Evolutionary conservation across 2,329 filamentous ascomycete species (phyloP).

Genomic region (Colletotrichum theobromicola): DNA sequence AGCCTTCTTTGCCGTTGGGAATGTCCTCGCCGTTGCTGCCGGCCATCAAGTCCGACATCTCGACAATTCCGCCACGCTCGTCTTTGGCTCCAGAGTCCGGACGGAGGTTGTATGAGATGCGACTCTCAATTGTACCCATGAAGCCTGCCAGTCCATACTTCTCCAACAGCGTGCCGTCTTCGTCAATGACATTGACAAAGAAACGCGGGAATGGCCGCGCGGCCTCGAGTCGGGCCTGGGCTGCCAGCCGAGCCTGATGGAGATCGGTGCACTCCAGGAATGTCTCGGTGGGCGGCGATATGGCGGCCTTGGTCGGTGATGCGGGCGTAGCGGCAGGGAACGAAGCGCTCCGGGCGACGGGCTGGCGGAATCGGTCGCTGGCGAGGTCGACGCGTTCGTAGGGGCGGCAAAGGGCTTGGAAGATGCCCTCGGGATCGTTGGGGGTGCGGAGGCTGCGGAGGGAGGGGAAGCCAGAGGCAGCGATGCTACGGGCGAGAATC

Average conservation of each 20-base stretch:
- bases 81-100: constrained; percentile 63
- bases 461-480: constrained; percentile 64
- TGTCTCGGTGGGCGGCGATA: constrained; percentile 28
- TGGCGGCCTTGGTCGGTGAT: constrained; percentile 35
- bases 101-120: constrained; percentile 64
- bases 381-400: constrained; percentile 58
- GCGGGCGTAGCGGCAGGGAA: constrained; percentile 26
- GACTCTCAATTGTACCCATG: constrained; percentile 63
- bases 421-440: constrained; percentile 70
- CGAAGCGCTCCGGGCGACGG: constrained; percentile 1
- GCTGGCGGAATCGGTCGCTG: constrained; percentile 49
- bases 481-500: constrained; percentile 69
- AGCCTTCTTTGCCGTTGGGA: constrained; percentile 38
- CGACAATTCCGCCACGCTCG: constrained; percentile 60
- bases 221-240: constrained; percentile 68
- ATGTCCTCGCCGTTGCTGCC: constrained; percentile 51
- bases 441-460: constrained; percentile 67
- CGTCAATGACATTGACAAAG: constrained; percentile 61
- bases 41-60: constrained; percentile 54
- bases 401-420: constrained; percentile 73
- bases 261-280: constrained; percentile 48
- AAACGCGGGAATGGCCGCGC: constrained; percentile 60
- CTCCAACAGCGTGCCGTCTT: constrained; percentile 55
- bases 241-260: constrained; percentile 61
- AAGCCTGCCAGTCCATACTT: constrained; percentile 64